Percentiles rank a stretch among this genome's conserved stretches.
Conservation (phyloP, 768 basidiomycete species). For the Krasilnikovozyma curviuscula region DNA sequence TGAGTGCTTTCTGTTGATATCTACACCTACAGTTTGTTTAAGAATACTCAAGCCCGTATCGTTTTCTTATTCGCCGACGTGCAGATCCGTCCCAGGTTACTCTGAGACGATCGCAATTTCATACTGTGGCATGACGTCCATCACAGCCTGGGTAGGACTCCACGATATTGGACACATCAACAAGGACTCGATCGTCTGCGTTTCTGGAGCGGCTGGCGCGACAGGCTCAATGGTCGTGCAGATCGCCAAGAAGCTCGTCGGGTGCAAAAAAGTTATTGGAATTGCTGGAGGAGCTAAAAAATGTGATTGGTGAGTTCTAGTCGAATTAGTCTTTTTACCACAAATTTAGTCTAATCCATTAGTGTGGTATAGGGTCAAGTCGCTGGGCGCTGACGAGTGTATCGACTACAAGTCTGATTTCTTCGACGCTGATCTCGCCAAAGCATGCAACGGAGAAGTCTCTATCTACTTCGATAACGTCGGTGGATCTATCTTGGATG, state of each 20-base stretch:
- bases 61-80: no score
- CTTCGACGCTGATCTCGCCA: slow-evolving; percentile 14
- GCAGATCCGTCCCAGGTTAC: slow-evolving; percentile 10
- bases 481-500: slow-evolving; percentile 16
- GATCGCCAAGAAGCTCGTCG: slow-evolving; percentile 22
- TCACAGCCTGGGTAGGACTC: slow-evolving; percentile 20
- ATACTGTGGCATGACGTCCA: slow-evolving; percentile 15
- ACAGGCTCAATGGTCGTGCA: slow-evolving; percentile 11
- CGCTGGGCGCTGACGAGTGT: slow-evolving; percentile 23
- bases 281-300: slow-evolving; percentile 23
- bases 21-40: no score
- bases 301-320: slow-evolving; percentile 20
- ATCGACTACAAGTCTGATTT: slow-evolving; percentile 22
- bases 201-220: slow-evolving; percentile 23
- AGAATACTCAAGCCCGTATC: no score
- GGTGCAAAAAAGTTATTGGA: slow-evolving; percentile 21
- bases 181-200: slow-evolving; percentile 16
- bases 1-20: slow-evolving; percentile 2
- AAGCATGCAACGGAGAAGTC: slow-evolving; percentile 9
- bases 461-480: slow-evolving; percentile 17
- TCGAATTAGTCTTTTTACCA: no score
- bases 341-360: background rate
- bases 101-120: slow-evolving; percentile 12
- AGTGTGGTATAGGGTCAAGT: slow-evolving; percentile 17
- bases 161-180: slow-evolving; percentile 18